Evolutionary conservation across 495 filamentous ascomycete species (phyloP).

Genomic region (Penicillium psychrofluorescens): DNA sequence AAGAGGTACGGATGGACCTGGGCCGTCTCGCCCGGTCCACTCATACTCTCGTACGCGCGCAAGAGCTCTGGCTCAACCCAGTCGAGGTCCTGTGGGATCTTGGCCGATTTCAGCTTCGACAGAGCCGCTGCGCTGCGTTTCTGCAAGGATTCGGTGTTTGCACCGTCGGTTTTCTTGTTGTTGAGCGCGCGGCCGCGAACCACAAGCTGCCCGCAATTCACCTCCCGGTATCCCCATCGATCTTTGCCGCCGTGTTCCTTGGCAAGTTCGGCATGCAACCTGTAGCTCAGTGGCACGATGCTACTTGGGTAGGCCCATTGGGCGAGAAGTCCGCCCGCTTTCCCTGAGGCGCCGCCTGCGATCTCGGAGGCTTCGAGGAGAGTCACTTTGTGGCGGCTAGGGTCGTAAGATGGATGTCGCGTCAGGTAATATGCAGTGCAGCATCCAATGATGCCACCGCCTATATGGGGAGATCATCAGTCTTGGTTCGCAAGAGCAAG

Average conservation of each 20-base stretch:
- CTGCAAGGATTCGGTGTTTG: conserved; percentile 50
- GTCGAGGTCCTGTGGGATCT: conserved; percentile 72
- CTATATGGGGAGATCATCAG: conserved; percentile 34
- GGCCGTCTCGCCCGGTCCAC: conserved; percentile 68
- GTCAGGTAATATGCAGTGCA: conserved; percentile 92
- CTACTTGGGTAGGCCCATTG: conserved; percentile 87
- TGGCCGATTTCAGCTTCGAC: conserved; percentile 50
- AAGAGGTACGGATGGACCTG: conserved; percentile 95
- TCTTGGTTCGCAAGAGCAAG: not conserved
- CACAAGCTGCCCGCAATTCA: conserved; percentile 68
- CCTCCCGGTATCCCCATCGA: conserved; percentile 79
- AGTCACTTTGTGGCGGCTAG: conserved; percentile 67
- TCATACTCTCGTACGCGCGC: conserved; percentile 75
- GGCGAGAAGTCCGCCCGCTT: conserved; percentile 86
- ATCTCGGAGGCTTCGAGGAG: conserved; percentile 85
- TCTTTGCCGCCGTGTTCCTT: conserved; percentile 73
- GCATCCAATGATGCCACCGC: conserved; percentile 91
- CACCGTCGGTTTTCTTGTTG: conserved; percentile 19
- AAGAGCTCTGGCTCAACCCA: conserved; percentile 71
- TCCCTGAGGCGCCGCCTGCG: conserved; percentile 87
- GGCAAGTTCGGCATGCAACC: conserved; percentile 77
- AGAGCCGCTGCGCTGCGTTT: conserved; percentile 63
- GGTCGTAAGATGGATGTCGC: conserved; percentile 77
- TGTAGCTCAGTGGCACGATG: conserved; percentile 82
- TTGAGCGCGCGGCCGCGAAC: conserved; percentile 44